A percentile compares a stretch with the other conserved stretches of the same genome.
These are phyloP conservation scores for Crepidotus sp. DNA, from an alignment of 1,284 basidiomycete genomes.

Conservation along the genomic window DNA sequence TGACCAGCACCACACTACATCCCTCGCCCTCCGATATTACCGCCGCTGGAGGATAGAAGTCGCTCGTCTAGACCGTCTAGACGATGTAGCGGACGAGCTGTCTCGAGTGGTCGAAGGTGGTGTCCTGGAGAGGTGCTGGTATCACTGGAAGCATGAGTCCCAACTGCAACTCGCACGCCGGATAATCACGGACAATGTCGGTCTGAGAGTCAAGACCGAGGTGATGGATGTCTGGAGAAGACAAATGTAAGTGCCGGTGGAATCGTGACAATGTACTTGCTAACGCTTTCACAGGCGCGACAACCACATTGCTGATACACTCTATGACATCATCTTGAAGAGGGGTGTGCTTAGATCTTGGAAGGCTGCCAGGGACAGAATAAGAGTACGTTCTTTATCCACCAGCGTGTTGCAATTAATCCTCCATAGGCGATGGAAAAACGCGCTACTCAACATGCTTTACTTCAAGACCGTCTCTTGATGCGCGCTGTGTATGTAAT, in stretches of 20 bases:
- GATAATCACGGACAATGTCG: slow-evolving; percentile 33
- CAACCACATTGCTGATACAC: slow-evolving; percentile 34
- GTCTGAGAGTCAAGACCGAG: slow-evolving; percentile 37
- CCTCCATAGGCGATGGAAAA: slow-evolving; percentile 33
- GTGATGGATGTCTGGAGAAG: slow-evolving; percentile 47
- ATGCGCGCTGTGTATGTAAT: slow-evolving; percentile 57
- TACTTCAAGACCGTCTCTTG: slow-evolving; percentile 55
- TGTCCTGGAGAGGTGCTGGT: slow-evolving; percentile 37
- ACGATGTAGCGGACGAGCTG: slow-evolving; percentile 41
- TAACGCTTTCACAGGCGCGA: slow-evolving; percentile 30
- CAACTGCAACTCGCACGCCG: slow-evolving; percentile 38
- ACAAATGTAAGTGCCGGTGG: slow-evolving; percentile 36
- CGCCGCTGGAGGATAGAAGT: slow-evolving; percentile 43
- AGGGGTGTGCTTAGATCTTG: slow-evolving; percentile 43
- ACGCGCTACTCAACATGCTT: slow-evolving; percentile 48
- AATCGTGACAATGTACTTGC: slow-evolving; percentile 9
- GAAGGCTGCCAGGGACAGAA: slow-evolving; percentile 42
- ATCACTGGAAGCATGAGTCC: slow-evolving; percentile 42
- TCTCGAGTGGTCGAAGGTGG: slow-evolving; percentile 29
- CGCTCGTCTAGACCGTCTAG: slow-evolving; percentile 32
- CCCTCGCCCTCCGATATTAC: slow-evolving; percentile 36
- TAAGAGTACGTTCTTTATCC: slow-evolving; percentile 28
- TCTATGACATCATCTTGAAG: slow-evolving; percentile 36
- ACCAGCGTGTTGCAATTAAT: slow-evolving; percentile 2
- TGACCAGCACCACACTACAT: slow-evolving; percentile 38